These are phyloP conservation scores for Penicillium pancosmium DNA, from an alignment of 495 filamentous ascomycete species.

Conservation along the genomic window DNA sequence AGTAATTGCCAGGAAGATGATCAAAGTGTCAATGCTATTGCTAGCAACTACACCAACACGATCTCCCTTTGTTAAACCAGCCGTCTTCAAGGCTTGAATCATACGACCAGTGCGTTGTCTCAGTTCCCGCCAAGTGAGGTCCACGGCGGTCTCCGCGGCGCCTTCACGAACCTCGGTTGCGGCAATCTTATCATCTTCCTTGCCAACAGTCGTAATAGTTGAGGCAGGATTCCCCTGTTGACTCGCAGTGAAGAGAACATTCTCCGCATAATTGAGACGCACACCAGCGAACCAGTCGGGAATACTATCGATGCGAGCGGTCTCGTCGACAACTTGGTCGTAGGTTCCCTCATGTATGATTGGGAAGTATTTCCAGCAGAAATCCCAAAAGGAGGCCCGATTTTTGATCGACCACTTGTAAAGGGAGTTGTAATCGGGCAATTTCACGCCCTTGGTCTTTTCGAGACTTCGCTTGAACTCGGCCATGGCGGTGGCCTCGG, in stretches of 20 bases:
- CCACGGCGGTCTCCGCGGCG: slow-evolving; percentile 49
- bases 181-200: slow-evolving; percentile 70
- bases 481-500: slow-evolving; percentile 8
- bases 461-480: slow-evolving; percentile 9
- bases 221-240: neutral
- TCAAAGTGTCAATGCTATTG: slow-evolving; percentile 70
- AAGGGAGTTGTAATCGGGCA: slow-evolving; percentile 10
- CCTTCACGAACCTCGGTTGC: slow-evolving; percentile 74
- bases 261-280: slow-evolving; percentile 78
- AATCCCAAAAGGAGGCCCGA: slow-evolving; percentile 17
- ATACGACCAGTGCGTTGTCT: slow-evolving; percentile 55
- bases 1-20: slow-evolving; percentile 63
- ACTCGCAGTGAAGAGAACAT: slow-evolving; percentile 56
- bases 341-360: slow-evolving; percentile 21
- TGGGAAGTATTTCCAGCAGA: slow-evolving; percentile 22
- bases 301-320: slow-evolving; percentile 19
- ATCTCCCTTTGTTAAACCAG: slow-evolving; percentile 69
- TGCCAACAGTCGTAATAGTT: slow-evolving; percentile 39
- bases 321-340: slow-evolving; percentile 14
- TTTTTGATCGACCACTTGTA: slow-evolving; percentile 18
- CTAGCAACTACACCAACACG: slow-evolving; percentile 71
- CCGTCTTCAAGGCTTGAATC: slow-evolving; percentile 60
- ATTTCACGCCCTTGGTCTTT: slow-evolving; percentile 1
- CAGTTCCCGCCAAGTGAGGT: slow-evolving; percentile 66
- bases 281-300: slow-evolving; percentile 52